Conservation (phyloP, 148 eudicot species). For the Suaeda aralocaspica region DNA sequence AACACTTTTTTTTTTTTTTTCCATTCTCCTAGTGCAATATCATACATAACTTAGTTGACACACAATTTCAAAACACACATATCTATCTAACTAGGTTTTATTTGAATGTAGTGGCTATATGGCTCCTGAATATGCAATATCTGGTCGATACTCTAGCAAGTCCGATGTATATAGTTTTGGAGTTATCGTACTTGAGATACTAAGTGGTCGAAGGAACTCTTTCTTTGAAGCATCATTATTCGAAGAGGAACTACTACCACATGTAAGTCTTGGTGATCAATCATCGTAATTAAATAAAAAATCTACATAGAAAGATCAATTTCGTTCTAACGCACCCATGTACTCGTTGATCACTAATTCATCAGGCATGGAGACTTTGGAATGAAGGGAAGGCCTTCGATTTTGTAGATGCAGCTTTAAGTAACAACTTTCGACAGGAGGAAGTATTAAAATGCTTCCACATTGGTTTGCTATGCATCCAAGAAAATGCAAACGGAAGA, state of each 20-base stretch:
- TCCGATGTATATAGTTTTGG: slow-evolving; percentile 48
- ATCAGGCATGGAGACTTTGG: slow-evolving; percentile 36
- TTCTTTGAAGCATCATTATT: neutral
- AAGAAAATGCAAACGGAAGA: slow-evolving; percentile 23
- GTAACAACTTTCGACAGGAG: neutral
- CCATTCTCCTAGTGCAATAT: too few relatives aligned
- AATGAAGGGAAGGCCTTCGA: slow-evolving; percentile 11
- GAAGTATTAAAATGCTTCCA: slow-evolving; percentile 23
- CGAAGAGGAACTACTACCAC: neutral
- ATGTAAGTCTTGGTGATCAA: neutral
- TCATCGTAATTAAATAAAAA: too few relatives aligned
- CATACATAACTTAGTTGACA: too few relatives aligned
- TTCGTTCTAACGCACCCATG: too few relatives aligned
- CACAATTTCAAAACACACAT: too few relatives aligned
- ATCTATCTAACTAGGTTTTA: too few relatives aligned
- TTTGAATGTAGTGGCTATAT: slow-evolving; percentile 44
- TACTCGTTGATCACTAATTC: too few relatives aligned
- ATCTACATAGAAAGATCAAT: too few relatives aligned
- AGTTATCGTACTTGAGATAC: slow-evolving; percentile 39
- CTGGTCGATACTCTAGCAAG: slow-evolving; percentile 29
- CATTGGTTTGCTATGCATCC: slow-evolving; percentile 28
- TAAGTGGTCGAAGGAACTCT: slow-evolving; percentile 24
- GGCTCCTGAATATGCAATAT: slow-evolving; percentile 38
- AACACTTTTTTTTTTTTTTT: too few relatives aligned
- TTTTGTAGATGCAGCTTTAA: slow-evolving; percentile 19